Percentiles rank a stretch among this genome's conserved stretches.
Evolutionary conservation across 2,329 filamentous ascomycete species (phyloP).

Genomic region (Trichoderma sp.): DNA sequence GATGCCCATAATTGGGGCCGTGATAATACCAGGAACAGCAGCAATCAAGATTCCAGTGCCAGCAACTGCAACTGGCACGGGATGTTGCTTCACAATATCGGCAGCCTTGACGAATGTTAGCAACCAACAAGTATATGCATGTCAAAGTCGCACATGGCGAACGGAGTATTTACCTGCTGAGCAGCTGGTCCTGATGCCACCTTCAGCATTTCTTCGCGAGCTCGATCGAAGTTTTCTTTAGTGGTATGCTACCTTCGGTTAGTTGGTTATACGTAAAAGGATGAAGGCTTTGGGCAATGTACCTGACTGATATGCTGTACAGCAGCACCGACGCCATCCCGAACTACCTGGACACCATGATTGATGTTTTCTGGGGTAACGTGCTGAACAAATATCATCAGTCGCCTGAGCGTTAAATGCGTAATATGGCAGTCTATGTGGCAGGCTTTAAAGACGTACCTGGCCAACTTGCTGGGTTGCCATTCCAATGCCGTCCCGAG

Average conservation of each 20-base stretch:
- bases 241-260: neutral
- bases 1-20: slow-evolving; percentile 21
- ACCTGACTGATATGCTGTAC: neutral
- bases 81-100: neutral
- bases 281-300: rapidly evolving
- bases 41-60: neutral
- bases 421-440: neutral
- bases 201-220: neutral
- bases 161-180: neutral
- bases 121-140: neutral
- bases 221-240: neutral
- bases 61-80: neutral
- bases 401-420: rapidly evolving
- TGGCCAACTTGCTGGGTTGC: neutral
- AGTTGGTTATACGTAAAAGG: neutral
- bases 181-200: neutral
- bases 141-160: neutral
- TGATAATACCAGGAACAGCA: slow-evolving; percentile 9
- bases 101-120: neutral
- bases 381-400: neutral
- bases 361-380: neutral
- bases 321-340: neutral
- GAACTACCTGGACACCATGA: neutral
- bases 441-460: neutral
- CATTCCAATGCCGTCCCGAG: neutral